phyloP scores from a whole-genome alignment of 345 rosid genomes.

The Populus euphratica region DNA sequence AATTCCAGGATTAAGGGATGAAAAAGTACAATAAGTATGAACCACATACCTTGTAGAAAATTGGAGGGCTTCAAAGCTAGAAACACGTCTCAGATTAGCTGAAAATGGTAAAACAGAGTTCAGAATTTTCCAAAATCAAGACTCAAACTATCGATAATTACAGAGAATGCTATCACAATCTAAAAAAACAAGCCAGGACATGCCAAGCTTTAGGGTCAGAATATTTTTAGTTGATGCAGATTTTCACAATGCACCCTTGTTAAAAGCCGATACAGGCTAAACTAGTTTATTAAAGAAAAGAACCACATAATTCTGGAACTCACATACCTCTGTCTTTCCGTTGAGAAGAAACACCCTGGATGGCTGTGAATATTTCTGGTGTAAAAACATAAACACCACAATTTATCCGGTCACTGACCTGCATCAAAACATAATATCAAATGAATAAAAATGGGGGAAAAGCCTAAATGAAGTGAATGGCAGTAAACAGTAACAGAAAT shows the following conservation, averaged over 20 bases:
- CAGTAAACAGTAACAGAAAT: not conserved
- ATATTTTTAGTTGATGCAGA: not conserved
- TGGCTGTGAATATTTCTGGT: slow-evolving; percentile 27
- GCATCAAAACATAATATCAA: not conserved
- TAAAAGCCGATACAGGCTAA: not conserved
- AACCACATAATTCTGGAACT: not conserved
- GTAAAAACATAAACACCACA: slow-evolving; percentile 34
- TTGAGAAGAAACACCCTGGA: slow-evolving; percentile 28
- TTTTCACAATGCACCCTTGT: not conserved
- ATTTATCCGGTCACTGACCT: slow-evolving; percentile 34
- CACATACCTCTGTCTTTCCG: slow-evolving; percentile 32
- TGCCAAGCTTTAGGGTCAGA: not conserved
- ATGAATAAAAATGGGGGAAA: not conserved
- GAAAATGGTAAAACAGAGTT: slow-evolving; percentile 16
- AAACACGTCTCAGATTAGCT: slow-evolving; percentile 78
- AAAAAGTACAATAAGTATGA: not conserved
- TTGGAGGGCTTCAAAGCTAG: slow-evolving; percentile 96
- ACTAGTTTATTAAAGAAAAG: not conserved
- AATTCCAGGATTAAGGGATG: slow-evolving; percentile 1
- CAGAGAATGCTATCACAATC: not conserved
- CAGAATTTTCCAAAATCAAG: not conserved
- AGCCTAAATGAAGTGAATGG: not conserved
- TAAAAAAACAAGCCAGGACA: not conserved
- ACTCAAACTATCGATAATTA: not conserved
- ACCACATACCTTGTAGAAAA: slow-evolving; percentile 59